These are phyloP conservation scores for Ascochyta pisi DNA, from an alignment of 2,329 filamentous ascomycete genomes.

Conservation along the genomic window DNA sequence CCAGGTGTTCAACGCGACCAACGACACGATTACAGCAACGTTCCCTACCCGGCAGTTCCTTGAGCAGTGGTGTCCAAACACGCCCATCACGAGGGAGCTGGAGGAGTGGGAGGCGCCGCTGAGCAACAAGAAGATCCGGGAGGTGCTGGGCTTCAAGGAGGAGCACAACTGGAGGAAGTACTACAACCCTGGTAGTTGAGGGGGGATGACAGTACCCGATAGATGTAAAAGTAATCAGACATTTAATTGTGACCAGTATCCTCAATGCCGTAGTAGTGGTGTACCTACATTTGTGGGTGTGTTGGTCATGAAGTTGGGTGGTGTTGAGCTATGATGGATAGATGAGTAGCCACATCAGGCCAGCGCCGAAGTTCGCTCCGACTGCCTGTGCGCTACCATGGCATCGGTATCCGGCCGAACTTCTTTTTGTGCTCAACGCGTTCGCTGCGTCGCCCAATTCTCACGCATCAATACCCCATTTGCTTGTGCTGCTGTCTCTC, in stretches of 20 bases:
- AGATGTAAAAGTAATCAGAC: too few relatives aligned
- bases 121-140: constrained; percentile 66
- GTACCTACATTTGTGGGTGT: too few relatives aligned
- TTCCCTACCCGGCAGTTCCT: constrained; percentile 61
- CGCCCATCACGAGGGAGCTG: constrained; percentile 63
- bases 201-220: background rate
- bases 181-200: constrained; percentile 44
- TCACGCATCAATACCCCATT: constrained; percentile 14
- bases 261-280: too few relatives aligned
- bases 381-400: background rate
- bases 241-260: too few relatives aligned
- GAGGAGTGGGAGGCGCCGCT: constrained; percentile 66
- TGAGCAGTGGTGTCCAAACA: constrained; percentile 57
- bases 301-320: too few relatives aligned
- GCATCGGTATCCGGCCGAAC: constrained; percentile 1
- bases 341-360: background rate
- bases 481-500: constrained; percentile 10
- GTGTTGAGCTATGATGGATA: too few relatives aligned
- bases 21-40: constrained; percentile 65
- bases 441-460: constrained; percentile 6
- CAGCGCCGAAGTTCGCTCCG: constrained; percentile 3
- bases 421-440: constrained; percentile 10
- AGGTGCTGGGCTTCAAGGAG: constrained; percentile 66
- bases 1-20: constrained; percentile 70
- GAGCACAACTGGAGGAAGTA: constrained; percentile 65